These are phyloP conservation scores for Hypericum androsaemum DNA, from an alignment of 345 rosid genomes.

Conservation along the genomic window DNA sequence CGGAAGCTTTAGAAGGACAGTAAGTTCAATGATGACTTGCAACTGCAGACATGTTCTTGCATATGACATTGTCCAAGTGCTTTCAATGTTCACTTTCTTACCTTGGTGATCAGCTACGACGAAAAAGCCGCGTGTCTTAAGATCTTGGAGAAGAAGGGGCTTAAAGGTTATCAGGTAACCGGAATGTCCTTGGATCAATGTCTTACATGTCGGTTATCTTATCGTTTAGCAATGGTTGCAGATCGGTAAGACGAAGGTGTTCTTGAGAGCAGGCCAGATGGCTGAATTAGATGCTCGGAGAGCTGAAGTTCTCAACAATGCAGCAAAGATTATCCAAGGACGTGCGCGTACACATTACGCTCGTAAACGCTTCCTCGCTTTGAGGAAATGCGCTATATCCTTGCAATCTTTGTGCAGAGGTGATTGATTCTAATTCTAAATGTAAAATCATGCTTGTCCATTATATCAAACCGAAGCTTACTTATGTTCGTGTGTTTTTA, in stretches of 20 bases:
- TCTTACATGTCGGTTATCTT: not conserved
- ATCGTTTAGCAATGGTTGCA: slow-evolving; percentile 14
- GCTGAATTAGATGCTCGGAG: slow-evolving; percentile 63
- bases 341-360: slow-evolving; percentile 42
- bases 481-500: slow-evolving; percentile 9
- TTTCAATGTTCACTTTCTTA: not conserved
- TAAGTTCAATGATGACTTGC: slow-evolving; percentile 3
- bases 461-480: not conserved
- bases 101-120: slow-evolving; percentile 31
- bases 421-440: slow-evolving; percentile 14
- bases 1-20: slow-evolving; percentile 50
- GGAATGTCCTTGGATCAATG: not conserved
- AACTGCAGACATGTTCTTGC: not conserved
- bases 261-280: slow-evolving; percentile 70
- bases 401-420: slow-evolving; percentile 51
- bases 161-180: slow-evolving; percentile 58
- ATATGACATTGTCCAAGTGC: not conserved
- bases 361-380: slow-evolving; percentile 37
- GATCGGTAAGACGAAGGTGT: slow-evolving; percentile 61
- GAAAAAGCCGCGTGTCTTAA: slow-evolving; percentile 47
- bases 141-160: slow-evolving; percentile 45
- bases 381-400: slow-evolving; percentile 31
- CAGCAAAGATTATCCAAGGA: slow-evolving; percentile 43
- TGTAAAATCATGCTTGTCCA: not conserved
- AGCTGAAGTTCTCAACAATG: slow-evolving; percentile 46